Evolutionary conservation across 306 rosid genomes (phyloP), one percentile per base, ranked within the genome.

Genomic region (Rosa persica): DNA sequence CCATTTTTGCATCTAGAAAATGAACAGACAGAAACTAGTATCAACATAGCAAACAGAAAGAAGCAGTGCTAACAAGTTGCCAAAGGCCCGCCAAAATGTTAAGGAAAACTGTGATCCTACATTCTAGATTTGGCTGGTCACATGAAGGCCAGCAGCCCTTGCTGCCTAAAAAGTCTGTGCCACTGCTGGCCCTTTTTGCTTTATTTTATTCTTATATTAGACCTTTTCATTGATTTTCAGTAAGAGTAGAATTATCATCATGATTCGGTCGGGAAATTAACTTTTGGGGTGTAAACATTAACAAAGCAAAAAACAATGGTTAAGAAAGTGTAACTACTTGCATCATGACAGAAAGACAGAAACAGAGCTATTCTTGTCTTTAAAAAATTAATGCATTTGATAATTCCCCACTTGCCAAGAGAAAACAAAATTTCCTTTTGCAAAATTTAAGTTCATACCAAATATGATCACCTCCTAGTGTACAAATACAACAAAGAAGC

Each of bases 1-100:
- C 93, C 81, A 75, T 83, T 79, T 86, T 89, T 44, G 80, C 91
- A 81, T 89, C 97, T 89, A 70, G 83, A 89, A 62, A 79, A 78
- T 58, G 72, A 76, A 86, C 46, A 30, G 36, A 81, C 46, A 82
- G 60, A 67, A 44, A 61, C 69, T 72, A 84, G 74, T 49, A 75
- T 23, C 17, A 12, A 62, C 30, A 13, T 30, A 30, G 30, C 39
- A 34, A 34, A 15, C 43, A 62, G 15, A 62, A 62, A 62, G 68
- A 62, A 62, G 40, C 22, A 54, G 0, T 54, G 10, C 10, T 54
- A 54, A 54, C 60, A 62, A 27, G 68, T 25, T 13, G 8, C 40
- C 40, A 62, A 62, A 62, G 20, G 19, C 40, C 34, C 0, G 34
- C 66, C 30, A 3, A 60, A 60, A 60, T 12, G 27, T 54, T 60